These are phyloP conservation scores for Pleurotus sapidus DNA, from an alignment of 768 basidiomycete species.

Conservation along the genomic window DNA sequence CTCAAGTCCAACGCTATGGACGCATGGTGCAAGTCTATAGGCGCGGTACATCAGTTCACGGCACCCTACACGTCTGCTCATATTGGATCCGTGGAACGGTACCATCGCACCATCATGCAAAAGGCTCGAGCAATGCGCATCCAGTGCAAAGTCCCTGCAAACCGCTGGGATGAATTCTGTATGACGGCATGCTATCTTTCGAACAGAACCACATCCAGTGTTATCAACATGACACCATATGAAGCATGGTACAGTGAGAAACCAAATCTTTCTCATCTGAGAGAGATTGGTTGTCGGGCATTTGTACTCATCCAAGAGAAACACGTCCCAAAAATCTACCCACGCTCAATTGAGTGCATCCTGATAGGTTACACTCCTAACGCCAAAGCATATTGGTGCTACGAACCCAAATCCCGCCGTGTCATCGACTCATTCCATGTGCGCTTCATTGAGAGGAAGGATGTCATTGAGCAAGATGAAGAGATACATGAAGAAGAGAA, in stretches of 20 bases:
- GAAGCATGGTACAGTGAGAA: conserved; percentile 17
- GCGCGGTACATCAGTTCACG: conserved; percentile 17
- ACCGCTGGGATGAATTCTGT: conserved; percentile 18
- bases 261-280: conserved; percentile 25
- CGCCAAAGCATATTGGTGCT: conserved; percentile 30
- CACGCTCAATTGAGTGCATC: conserved; percentile 25
- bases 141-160: conserved; percentile 18
- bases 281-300: conserved; percentile 29
- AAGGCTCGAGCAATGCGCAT: conserved; percentile 25
- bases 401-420: conserved; percentile 15
- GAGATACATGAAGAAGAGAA: neutral
- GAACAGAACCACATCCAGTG: neutral
- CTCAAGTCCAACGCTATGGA: conserved; percentile 17
- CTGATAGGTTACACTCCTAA: conserved; percentile 32
- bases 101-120: conserved; percentile 30
- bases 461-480: neutral
- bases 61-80: conserved; percentile 32
- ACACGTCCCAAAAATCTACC: conserved; percentile 22
- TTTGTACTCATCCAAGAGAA: conserved; percentile 30
- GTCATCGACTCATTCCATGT: conserved; percentile 21
- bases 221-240: conserved; percentile 13
- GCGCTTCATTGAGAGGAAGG: conserved; percentile 19
- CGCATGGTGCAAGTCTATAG: conserved; percentile 12
- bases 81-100: conserved; percentile 31
- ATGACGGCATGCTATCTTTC: neutral